A percentile compares a stretch with the other conserved stretches of the same genome.
These are phyloP conservation scores for Diutina scorzettiae DNA, from an alignment of 1,139 yeast species.

Conservation along the genomic window DNA sequence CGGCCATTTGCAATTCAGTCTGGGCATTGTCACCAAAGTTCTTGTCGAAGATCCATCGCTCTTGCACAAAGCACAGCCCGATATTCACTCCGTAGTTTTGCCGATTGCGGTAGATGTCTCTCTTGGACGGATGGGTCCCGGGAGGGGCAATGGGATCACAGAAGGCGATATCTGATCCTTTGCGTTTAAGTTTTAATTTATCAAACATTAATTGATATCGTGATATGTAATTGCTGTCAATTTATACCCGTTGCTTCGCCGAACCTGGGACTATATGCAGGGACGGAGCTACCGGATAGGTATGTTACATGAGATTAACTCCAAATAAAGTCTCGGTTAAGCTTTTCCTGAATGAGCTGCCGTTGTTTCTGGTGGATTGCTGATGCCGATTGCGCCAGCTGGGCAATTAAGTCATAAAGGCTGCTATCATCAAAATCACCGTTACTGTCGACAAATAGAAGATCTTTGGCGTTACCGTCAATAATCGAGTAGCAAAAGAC, in stretches of 20 bases:
- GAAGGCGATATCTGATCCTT: constrained; percentile 16
- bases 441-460: constrained; percentile 57
- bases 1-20: constrained; percentile 63
- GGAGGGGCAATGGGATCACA: constrained; percentile 9
- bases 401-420: constrained; percentile 35
- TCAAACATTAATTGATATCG: constrained; percentile 21
- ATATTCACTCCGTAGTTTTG: constrained; percentile 76
- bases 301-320: constrained; percentile 21
- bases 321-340: constrained; percentile 50
- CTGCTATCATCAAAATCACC: constrained; percentile 56
- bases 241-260: too few relatives aligned
- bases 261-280: too few relatives aligned
- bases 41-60: constrained; percentile 57
- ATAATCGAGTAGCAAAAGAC: constrained; percentile 50
- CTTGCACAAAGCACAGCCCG: constrained; percentile 76
- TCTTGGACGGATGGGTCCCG: constrained; percentile 28
- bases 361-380: constrained; percentile 33
- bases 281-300: too few relatives aligned
- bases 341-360: constrained; percentile 32
- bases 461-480: constrained; percentile 36
- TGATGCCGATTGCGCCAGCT: constrained; percentile 36
- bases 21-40: constrained; percentile 44
- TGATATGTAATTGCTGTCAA: background rate
- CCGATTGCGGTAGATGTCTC: constrained; percentile 53
- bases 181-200: constrained; percentile 26